A percentile compares a stretch with the other conserved stretches of the same genome.
These are phyloP conservation scores for Tuctoria greenei DNA, from an alignment of 176 grass and related monocot species.

Conservation along the genomic window DNA sequence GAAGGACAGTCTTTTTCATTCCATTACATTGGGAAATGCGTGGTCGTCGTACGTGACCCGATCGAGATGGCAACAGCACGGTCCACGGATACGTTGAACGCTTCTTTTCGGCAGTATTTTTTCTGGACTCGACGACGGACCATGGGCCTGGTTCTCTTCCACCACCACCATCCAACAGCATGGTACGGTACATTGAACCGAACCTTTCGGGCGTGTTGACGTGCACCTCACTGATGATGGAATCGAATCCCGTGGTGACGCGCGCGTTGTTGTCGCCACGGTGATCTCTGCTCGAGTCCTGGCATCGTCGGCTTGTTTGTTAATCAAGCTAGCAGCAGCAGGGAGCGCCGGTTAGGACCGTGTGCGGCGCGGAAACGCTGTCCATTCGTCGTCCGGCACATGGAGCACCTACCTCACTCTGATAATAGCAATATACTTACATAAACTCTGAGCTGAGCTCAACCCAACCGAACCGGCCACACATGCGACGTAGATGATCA, in stretches of 20 bases:
- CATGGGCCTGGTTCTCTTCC: not conserved
- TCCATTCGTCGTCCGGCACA: slow-evolving; percentile 9
- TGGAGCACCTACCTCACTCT: not conserved
- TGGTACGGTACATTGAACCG: not conserved
- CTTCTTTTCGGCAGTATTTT: not conserved
- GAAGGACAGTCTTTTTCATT: not conserved
- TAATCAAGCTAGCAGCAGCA: not conserved
- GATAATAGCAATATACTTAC: not conserved
- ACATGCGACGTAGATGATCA: not conserved
- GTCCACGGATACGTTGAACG: not conserved
- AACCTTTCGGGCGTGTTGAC: not conserved
- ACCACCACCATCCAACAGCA: not conserved
- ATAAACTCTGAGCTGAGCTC: not conserved
- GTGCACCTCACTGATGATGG: not conserved
- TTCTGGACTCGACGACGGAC: not conserved
- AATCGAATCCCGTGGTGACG: not conserved
- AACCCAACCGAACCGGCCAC: not conserved
- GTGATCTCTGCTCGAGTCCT: not conserved
- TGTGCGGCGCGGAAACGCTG: slow-evolving; percentile 19
- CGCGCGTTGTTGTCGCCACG: not conserved
- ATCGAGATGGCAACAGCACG: not conserved
- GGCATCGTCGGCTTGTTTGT: not conserved
- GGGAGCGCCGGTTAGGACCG: not conserved
- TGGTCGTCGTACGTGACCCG: not conserved
- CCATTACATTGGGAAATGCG: not conserved